Evolutionary conservation across 768 basidiomycete species (phyloP).

Genomic region (Boletus fagicola): DNA sequence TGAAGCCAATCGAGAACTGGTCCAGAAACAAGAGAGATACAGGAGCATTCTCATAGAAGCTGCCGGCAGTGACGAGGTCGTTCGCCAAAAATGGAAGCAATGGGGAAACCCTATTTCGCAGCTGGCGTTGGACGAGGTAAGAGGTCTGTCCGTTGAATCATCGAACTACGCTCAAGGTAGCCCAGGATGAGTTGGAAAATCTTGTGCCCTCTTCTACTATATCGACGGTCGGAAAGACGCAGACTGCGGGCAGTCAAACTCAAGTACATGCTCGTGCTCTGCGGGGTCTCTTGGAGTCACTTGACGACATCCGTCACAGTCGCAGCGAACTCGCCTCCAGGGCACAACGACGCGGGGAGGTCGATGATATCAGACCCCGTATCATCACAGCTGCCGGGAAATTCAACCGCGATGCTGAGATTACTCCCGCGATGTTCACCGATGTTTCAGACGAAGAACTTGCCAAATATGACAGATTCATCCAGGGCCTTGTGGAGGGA

Average conservation of each 20-base stretch:
- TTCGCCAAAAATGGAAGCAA: slow-evolving; percentile 83
- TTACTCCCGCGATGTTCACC: slow-evolving; percentile 86
- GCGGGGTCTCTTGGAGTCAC: slow-evolving; percentile 70
- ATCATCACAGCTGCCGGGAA: slow-evolving; percentile 65
- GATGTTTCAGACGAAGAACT: slow-evolving; percentile 76
- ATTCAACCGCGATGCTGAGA: slow-evolving; percentile 64
- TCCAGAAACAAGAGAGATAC: slow-evolving; percentile 69
- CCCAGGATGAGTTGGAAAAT: slow-evolving; percentile 62
- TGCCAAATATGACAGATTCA: slow-evolving; percentile 75
- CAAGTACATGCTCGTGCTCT: slow-evolving; percentile 66
- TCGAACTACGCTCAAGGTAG: slow-evolving; percentile 1
- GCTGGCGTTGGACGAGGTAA: slow-evolving; percentile 66
- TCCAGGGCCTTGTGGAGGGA: slow-evolving; percentile 54
- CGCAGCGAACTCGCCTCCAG: slow-evolving; percentile 63
- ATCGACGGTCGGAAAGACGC: slow-evolving; percentile 30
- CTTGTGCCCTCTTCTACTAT: slow-evolving; percentile 67
- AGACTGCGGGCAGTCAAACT: slow-evolving; percentile 46
- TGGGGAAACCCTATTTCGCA: slow-evolving; percentile 75
- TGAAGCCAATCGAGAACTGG: slow-evolving; percentile 73
- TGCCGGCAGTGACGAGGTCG: slow-evolving; percentile 67
- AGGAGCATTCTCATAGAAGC: slow-evolving; percentile 71
- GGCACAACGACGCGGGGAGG: slow-evolving; percentile 56
- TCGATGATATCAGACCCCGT: slow-evolving; percentile 71
- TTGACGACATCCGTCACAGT: slow-evolving; percentile 67
- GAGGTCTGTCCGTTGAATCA: background rate